A percentile compares a stretch with the other conserved stretches of the same genome.
Conservation (phyloP, 176 grass and related monocot species). For the Paspalum vaginatum region DNA sequence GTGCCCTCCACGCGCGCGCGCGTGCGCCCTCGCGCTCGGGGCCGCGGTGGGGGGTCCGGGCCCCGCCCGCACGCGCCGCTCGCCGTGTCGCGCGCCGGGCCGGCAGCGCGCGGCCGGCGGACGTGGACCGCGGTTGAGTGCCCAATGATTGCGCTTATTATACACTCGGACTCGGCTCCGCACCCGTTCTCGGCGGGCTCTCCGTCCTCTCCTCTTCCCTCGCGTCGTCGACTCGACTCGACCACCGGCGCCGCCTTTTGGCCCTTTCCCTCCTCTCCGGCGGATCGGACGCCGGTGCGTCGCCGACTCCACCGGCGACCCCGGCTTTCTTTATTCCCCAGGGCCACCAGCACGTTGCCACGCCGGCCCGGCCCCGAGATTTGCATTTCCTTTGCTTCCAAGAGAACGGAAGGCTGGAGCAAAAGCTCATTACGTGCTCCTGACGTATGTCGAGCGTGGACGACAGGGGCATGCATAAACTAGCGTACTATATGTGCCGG, state of each 20-base stretch:
- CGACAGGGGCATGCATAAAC: conserved; percentile 21
- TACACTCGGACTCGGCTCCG: background rate
- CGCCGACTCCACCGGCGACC: conserved; percentile 23
- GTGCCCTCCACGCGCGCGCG: background rate
- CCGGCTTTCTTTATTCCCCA: background rate
- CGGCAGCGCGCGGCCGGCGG: conserved; percentile 22
- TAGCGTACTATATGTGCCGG: background rate
- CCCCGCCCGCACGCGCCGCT: conserved; percentile 36
- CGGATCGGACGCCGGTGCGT: background rate
- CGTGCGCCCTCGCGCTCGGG: background rate
- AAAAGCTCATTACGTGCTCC: conserved; percentile 38
- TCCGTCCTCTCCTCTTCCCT: background rate
- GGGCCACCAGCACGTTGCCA: background rate
- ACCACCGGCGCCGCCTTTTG: background rate
- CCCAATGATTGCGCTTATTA: conserved; percentile 49
- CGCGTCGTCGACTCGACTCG: too few relatives aligned
- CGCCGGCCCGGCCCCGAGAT: background rate
- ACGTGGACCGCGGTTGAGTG: conserved; percentile 37
- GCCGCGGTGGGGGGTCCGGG: background rate
- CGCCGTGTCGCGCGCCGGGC: conserved; percentile 32
- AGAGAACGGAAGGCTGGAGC: background rate
- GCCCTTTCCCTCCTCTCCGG: background rate
- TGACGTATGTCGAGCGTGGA: conserved; percentile 46
- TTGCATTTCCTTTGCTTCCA: conserved; percentile 29
- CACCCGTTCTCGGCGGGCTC: background rate